Percentiles rank a stretch among this genome's conserved stretches.
phyloP scores from a whole-genome alignment of 192 early-diverging fungal species.

The Glomus cerebriforme region DNA sequence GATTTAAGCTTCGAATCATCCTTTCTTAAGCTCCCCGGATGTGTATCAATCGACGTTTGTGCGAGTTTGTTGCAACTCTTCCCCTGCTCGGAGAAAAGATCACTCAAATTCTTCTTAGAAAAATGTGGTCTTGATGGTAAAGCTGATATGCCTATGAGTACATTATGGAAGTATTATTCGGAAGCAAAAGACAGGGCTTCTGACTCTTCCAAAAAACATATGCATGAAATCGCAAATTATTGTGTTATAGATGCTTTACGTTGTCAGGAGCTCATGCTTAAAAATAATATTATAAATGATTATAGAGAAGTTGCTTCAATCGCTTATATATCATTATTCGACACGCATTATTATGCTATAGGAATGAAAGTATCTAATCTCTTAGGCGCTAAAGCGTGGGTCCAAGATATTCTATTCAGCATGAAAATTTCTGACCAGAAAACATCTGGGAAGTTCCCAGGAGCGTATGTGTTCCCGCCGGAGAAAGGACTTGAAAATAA shows the following conservation, averaged over 20 bases:
- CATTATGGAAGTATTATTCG: background rate
- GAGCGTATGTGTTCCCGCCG: background rate
- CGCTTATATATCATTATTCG: background rate
- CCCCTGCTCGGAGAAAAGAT: background rate
- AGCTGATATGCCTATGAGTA: background rate
- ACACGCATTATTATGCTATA: background rate
- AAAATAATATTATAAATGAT: slow-evolving; percentile 17
- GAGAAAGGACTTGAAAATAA: slow-evolving; percentile 18
- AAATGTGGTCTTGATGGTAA: background rate
- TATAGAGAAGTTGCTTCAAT: slow-evolving; percentile 19
- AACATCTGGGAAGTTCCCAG: background rate
- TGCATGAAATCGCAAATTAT: background rate
- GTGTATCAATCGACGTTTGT: too few relatives aligned
- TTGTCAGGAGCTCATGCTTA: slow-evolving; percentile 24
- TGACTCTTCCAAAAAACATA: background rate
- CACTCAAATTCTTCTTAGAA: slow-evolving; percentile 9
- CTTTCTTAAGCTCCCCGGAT: too few relatives aligned
- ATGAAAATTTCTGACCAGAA: background rate
- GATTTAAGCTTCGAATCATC: too few relatives aligned
- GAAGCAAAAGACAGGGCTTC: too few relatives aligned
- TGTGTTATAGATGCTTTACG: slow-evolving; percentile 1
- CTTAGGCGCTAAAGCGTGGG: background rate
- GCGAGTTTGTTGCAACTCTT: too few relatives aligned
- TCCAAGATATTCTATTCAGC: too few relatives aligned
- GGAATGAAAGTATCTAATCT: slow-evolving; percentile 19